Base-by-base conservation (phyloP, 208 protist species). In the Trypanosomatidae sp. region DNA sequence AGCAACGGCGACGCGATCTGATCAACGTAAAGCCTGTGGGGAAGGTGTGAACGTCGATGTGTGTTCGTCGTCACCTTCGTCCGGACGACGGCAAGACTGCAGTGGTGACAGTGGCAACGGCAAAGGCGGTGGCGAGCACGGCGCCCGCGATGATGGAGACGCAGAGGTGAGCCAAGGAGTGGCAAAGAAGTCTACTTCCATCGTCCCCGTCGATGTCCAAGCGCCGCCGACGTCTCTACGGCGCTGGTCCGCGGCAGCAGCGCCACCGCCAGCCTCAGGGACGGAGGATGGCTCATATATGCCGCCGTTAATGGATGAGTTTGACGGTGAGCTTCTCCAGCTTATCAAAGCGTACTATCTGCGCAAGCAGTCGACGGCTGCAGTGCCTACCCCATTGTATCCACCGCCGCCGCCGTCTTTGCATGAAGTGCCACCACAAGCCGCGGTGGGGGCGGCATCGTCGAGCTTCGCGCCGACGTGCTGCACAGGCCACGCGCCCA, bases 311-410 rank as follows among this genome's bases (percentile, higher is more conserved):
- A 82, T 89, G 73, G 49, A 75, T 12, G 79, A 87, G 44, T 58
- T 88, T 19, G 87, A 91, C 62, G 71, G 59, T 0, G 79, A 91
- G 22, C 73, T 89, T 22, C 60, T 91, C 28, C 67, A 84, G 33
- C 64, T 91, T 6, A 85, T 91, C 36, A 80, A 73, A 19, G 74
- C 52, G 17, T 91, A 91, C 73, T 91, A 91, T 36, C 28, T 76
- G 52, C 67, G 73, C 13, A 85, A 80, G 46, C 50, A 76, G 28
- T 66, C 30, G 60, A 12, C 39, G 7, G 22, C 47, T 22, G n/a
- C 62, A 43, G 22, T 53, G 36, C 36, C 44, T 7, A 46, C 65
- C 4, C 3, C 67, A 30, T 10, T 30, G 25, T 55, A 9, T 25
- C 41, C 60, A 22, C 15, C 33, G 30, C 36, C 55, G 55, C 36